phyloP scores from a whole-genome alignment of 2,329 filamentous ascomycete species.

The Sporothrix brasiliensis region DNA sequence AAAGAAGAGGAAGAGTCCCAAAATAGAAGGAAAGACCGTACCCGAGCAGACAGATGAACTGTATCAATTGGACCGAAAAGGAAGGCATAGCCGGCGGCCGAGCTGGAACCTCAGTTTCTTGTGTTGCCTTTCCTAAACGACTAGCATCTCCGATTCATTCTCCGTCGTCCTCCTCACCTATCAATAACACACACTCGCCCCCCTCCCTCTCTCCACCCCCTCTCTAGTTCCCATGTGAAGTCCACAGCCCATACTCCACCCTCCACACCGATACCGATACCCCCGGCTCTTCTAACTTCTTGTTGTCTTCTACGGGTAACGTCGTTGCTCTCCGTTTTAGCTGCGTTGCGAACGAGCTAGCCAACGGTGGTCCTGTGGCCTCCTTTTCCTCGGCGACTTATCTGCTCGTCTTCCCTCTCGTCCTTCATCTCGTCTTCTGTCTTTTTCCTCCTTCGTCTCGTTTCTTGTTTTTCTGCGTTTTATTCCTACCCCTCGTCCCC shows the following conservation, averaged over 20 bases:
- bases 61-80: background rate
- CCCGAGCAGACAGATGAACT: background rate
- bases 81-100: constrained; percentile 15
- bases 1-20: background rate
- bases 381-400: constrained; percentile 6
- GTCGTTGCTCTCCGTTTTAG: constrained; percentile 22
- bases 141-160: constrained; percentile 15
- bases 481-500: background rate
- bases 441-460: background rate
- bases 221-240: background rate
- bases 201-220: background rate
- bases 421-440: background rate
- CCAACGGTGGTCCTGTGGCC: constrained; percentile 14
- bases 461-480: background rate
- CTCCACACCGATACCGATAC: constrained; percentile 30
- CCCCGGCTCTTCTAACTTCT: constrained; percentile 14
- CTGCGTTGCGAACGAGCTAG: background rate
- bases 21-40: background rate
- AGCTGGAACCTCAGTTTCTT: background rate
- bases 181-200: background rate
- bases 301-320: background rate
- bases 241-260: constrained; percentile 23
- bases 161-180: constrained; percentile 15
- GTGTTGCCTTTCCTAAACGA: background rate
- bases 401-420: constrained; percentile 14